These are phyloP conservation scores for Hypoxylon fuscum DNA, from an alignment of 495 filamentous ascomycete genomes.

Conservation along the genomic window DNA sequence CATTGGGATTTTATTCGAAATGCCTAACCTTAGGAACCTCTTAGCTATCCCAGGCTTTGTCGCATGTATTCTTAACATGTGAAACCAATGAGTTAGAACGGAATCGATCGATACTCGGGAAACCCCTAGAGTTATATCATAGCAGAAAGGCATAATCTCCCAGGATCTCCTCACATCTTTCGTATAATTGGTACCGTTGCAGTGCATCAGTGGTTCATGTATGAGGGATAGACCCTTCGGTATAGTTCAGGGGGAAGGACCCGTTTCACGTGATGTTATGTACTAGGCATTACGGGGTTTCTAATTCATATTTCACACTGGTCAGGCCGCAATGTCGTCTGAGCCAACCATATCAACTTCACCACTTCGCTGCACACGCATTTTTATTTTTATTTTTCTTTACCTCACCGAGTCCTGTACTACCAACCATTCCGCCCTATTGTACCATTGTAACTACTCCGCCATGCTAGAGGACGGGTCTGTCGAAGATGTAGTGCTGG, in stretches of 20 bases:
- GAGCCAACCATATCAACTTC: constrained; percentile 26
- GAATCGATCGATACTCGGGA: constrained; percentile 1
- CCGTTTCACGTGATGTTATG: constrained; percentile 18
- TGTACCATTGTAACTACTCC: no score
- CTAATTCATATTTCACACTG: constrained; percentile 35
- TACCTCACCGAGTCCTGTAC: background rate
- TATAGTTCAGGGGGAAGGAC: constrained; percentile 31
- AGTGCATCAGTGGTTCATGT: constrained; percentile 24
- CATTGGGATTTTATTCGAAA: no score
- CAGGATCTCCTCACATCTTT: constrained; percentile 10
- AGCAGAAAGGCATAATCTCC: constrained; percentile 11
- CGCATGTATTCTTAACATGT: no score
- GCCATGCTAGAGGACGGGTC: constrained; percentile 31
- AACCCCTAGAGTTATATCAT: constrained; percentile 2
- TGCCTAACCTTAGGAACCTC: no score
- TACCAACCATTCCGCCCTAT: background rate
- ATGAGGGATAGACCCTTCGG: constrained; percentile 16
- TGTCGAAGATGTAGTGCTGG: constrained; percentile 39
- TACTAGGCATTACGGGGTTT: constrained; percentile 13
- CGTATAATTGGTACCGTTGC: constrained; percentile 20
- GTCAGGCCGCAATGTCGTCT: constrained; percentile 24
- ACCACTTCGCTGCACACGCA: background rate
- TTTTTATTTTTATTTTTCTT: background rate
- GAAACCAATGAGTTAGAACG: background rate
- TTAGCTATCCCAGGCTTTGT: no score